Conservation (phyloP, 2,329 filamentous ascomycete species). For the Arthrobotrys sphaeroides region DNA sequence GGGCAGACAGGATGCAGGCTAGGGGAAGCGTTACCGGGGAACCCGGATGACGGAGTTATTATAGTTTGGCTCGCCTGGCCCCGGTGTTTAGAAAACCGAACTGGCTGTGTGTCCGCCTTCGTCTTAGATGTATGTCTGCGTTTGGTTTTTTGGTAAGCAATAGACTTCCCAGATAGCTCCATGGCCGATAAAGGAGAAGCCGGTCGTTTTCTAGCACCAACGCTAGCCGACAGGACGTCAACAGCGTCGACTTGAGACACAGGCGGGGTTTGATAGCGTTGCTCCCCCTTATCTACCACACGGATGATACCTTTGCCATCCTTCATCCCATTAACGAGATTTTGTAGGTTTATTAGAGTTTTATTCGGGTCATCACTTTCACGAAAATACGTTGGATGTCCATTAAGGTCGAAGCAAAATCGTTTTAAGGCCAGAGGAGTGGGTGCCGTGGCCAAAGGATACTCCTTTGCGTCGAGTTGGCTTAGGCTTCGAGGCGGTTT, state of each 20-base stretch:
- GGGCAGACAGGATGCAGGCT: not conserved
- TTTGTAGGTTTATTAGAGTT: constrained; percentile 63
- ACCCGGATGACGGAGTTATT: constrained; percentile 33
- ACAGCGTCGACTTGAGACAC: constrained; percentile 30
- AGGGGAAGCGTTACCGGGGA: constrained; percentile 10
- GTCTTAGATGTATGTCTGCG: constrained; percentile 44
- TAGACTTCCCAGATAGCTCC: constrained; percentile 35
- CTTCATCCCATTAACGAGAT: constrained; percentile 56
- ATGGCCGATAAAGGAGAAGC: constrained; percentile 38
- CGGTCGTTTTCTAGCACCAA: constrained; percentile 45
- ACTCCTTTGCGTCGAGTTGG: constrained; percentile 82
- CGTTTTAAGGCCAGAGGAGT: constrained; percentile 81
- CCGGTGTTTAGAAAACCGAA: constrained; percentile 37
- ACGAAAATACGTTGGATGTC: constrained; percentile 70
- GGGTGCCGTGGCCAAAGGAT: constrained; percentile 82
- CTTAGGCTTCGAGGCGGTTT: constrained; percentile 57
- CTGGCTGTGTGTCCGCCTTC: constrained; percentile 28
- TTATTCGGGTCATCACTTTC: constrained; percentile 70
- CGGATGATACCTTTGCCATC: constrained; percentile 57
- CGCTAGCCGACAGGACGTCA: constrained; percentile 20
- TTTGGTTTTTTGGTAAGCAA: constrained; percentile 43
- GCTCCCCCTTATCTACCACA: constrained; percentile 58
- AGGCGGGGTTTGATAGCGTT: constrained; percentile 52
- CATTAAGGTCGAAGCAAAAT: constrained; percentile 77
- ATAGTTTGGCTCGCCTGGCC: constrained; percentile 16